These are phyloP conservation scores for Xylariales sp. DNA, from an alignment of 2,329 filamentous ascomycete species.

Conservation along the genomic window DNA sequence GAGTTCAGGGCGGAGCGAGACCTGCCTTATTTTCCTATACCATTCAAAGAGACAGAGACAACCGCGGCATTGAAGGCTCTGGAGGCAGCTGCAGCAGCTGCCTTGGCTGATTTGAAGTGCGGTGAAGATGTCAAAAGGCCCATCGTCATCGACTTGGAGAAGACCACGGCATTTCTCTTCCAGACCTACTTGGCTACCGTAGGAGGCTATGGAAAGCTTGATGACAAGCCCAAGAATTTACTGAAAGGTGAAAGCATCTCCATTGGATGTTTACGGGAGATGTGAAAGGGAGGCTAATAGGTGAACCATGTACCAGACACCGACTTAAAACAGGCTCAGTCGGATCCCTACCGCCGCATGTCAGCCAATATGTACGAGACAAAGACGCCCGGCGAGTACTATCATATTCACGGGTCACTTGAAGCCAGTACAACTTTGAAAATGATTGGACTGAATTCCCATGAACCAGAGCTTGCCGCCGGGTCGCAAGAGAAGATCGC, in stretches of 20 bases:
- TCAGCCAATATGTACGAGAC: constrained; percentile 71
- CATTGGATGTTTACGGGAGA: constrained; percentile 5
- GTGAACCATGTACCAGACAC: too few species aligned
- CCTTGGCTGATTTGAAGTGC: constrained; percentile 51
- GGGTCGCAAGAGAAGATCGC: too few species aligned
- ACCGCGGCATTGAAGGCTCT: constrained; percentile 50
- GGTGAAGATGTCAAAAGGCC: constrained; percentile 33
- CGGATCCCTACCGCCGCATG: constrained; percentile 65
- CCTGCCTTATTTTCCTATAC: constrained; percentile 36
- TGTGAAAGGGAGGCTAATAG: too few species aligned
- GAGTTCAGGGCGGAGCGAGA: too few species aligned
- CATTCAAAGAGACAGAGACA: constrained; percentile 35
- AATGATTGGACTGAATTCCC: constrained; percentile 69
- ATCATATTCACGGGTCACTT: constrained; percentile 71
- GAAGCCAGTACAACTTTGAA: constrained; percentile 65
- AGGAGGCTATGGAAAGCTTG: constrained; percentile 43
- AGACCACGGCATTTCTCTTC: constrained; percentile 51
- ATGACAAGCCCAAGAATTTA: constrained; percentile 39
- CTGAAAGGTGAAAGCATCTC: constrained; percentile 18
- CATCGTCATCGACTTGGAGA: constrained; percentile 49
- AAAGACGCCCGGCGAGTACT: constrained; percentile 61
- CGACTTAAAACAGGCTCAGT: constrained; percentile 67
- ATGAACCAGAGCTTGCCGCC: too few species aligned
- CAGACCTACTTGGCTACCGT: constrained; percentile 54
- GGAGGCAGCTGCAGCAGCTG: constrained; percentile 55